These are phyloP conservation scores for Pestalotiopsis sp. DNA, from an alignment of 2,329 filamentous ascomycete genomes.

Conservation along the genomic window DNA sequence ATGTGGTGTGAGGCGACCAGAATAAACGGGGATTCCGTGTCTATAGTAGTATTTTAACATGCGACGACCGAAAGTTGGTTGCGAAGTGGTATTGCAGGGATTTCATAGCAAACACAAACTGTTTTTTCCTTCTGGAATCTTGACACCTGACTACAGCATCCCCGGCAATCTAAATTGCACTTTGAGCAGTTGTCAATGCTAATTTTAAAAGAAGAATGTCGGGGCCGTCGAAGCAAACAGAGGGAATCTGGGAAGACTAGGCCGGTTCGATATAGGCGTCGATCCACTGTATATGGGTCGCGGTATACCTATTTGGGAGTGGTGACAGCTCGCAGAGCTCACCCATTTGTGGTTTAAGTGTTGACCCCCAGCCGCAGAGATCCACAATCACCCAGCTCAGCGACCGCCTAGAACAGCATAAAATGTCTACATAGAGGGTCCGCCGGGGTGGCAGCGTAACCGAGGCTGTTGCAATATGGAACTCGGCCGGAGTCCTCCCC, in stretches of 20 bases:
- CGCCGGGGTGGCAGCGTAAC: neutral
- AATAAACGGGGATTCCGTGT: neutral
- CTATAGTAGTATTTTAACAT: neutral
- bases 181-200: conserved; percentile 3
- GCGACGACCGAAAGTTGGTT: neutral
- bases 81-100: neutral
- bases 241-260: neutral
- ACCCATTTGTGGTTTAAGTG: neutral
- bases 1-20: neutral
- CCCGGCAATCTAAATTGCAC: neutral
- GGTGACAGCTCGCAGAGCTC: neutral
- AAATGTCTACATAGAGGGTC: neutral
- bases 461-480: neutral
- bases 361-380: neutral
- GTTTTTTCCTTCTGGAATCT: neutral
- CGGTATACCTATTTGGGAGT: neutral
- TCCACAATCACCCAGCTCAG: neutral
- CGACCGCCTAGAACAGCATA: conserved; percentile 6
- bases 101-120: neutral
- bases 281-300: conserved; percentile 1
- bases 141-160: conserved; percentile 4
- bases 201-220: conserved; percentile 3
- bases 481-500: neutral
- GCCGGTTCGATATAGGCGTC: neutral
- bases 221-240: neutral